A percentile compares a stretch with the other conserved stretches of the same genome.
These are phyloP conservation scores for Kazachstania kunashirensis DNA, from an alignment of 805 yeast genomes.

Conservation along the genomic window DNA sequence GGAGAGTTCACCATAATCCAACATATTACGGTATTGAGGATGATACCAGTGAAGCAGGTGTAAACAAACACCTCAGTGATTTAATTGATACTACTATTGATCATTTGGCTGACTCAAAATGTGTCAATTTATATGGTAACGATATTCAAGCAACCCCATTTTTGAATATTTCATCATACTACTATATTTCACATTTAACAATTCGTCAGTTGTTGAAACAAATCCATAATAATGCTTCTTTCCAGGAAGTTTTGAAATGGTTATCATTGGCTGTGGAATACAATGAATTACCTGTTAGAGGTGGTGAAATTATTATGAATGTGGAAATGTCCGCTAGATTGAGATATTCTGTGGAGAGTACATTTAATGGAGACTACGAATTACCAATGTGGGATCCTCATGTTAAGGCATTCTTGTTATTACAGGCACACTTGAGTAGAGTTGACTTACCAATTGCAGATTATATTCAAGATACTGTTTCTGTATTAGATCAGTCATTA, in stretches of 20 bases:
- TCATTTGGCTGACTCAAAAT: constrained; percentile 60
- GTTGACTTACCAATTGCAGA: constrained; percentile 87
- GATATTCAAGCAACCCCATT: constrained; percentile 63
- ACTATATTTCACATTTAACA: constrained; percentile 86
- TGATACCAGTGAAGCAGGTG: constrained; percentile 47
- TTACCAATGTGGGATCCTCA: constrained; percentile 76
- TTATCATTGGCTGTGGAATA: constrained; percentile 59
- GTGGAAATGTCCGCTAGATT: constrained; percentile 70
- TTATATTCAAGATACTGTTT: constrained; percentile 84
- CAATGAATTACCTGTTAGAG: constrained; percentile 82
- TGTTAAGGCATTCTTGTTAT: constrained; percentile 64
- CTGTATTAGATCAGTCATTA: constrained; percentile 86
- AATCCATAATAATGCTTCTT: constrained; percentile 33
- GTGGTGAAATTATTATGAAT: constrained; percentile 83
- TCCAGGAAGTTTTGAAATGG: constrained; percentile 39
- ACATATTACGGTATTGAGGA: constrained; percentile 80
- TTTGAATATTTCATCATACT: constrained; percentile 77
- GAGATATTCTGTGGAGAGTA: constrained; percentile 56
- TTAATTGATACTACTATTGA: constrained; percentile 62
- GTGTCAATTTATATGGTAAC: constrained; percentile 44
- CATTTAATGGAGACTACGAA: constrained; percentile 44
- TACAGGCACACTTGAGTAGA: constrained; percentile 79
- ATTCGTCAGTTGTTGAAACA: constrained; percentile 57
- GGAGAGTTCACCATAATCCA: constrained; percentile 90
- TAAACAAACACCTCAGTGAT: constrained; percentile 46